Base-by-base conservation (phyloP, 140 eudicot genomes). In the Oenanthe javanica region DNA sequence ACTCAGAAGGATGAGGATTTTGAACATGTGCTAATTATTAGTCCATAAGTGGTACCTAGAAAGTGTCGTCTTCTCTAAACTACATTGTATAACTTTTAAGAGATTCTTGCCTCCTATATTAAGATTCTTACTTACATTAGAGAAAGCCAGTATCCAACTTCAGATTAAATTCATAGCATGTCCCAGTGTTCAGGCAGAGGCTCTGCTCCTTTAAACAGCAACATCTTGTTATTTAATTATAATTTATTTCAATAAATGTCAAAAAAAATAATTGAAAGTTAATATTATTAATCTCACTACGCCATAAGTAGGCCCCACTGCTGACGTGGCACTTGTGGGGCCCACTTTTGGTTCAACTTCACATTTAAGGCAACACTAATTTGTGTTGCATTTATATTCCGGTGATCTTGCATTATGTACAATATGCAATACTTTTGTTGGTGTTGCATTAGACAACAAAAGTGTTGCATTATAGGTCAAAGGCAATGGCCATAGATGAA, bases 61-160 rank as follows among this genome's bases (percentile, higher is more conserved):
- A 31, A 40, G 27, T 70, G 63, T 49, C 50, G 48, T 80, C 82
- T 67, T 71, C 79, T 61, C 79, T 80, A 69, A 6, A 50, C 82
- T 80, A 76, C 82, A 80, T 50, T 23, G 82, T 66, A 69, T 51
- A 80, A 80, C 82, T 80, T 80, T 70, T 25, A 43, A 80, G 25
- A 80, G 77, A 70, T 80, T 80, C 77, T 50, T 70, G 77, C 63
- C 18, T 79, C 71, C 78, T 70, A 23, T 67, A 80, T 43, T 79
- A 46, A 36, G 51, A 69, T 49, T n/a, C 31, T 75, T 75, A 47
- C 13, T 45, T 13, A 52, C 52, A 21, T 31, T 76, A 52, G 49
- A 25, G 67, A 76, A 76, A 31, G 36, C 36, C 36, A 76, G 31
- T 31, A 6, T 76, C 49, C 27, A 19, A 75, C 38, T 76, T 52